Conservation (phyloP, 768 basidiomycete genomes). For the Leccinum pellstonianum region DNA sequence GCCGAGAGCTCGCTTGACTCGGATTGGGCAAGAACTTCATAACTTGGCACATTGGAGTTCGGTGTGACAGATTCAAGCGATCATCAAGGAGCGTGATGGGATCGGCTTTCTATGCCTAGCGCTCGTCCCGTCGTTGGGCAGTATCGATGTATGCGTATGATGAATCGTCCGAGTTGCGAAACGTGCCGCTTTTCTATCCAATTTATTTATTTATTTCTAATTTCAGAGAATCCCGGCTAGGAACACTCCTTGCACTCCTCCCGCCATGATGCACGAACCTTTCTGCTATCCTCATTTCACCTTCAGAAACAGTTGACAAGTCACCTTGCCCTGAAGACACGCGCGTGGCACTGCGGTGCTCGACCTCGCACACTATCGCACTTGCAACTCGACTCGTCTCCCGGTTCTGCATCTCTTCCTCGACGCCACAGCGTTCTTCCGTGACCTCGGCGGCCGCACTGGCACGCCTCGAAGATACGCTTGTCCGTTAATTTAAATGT, state of each 20-base stretch:
- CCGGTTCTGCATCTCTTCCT: slow-evolving; percentile 4
- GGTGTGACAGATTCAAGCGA: not conserved
- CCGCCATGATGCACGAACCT: slow-evolving; percentile 23
- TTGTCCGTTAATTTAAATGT: slow-evolving; percentile 25
- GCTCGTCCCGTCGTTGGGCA: not conserved
- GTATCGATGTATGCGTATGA: too few species aligned
- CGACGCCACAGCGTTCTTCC: not conserved
- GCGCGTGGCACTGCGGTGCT: not conserved
- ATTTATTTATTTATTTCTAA: slow-evolving; percentile 31
- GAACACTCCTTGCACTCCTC: slow-evolving; percentile 29
- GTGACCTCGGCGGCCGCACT: slow-evolving; percentile 1
- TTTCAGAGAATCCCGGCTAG: slow-evolving; percentile 31
- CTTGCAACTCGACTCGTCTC: slow-evolving; percentile 1
- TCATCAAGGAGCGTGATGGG: not conserved
- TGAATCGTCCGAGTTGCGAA: slow-evolving; percentile 9
- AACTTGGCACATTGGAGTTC: not conserved
- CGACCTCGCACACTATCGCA: slow-evolving; percentile 10
- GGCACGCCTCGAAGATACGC: slow-evolving; percentile 9
- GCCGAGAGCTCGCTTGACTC: not conserved
- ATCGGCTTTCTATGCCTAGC: slow-evolving; percentile 1
- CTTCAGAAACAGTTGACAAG: slow-evolving; percentile 3
- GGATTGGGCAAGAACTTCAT: not conserved
- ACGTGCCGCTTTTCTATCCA: slow-evolving; percentile 26
- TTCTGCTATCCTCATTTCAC: slow-evolving; percentile 11
- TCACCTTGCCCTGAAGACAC: slow-evolving; percentile 6